Base-by-base conservation (phyloP, 176 grass and related monocot genomes). In the Oropetium thomaeum region DNA sequence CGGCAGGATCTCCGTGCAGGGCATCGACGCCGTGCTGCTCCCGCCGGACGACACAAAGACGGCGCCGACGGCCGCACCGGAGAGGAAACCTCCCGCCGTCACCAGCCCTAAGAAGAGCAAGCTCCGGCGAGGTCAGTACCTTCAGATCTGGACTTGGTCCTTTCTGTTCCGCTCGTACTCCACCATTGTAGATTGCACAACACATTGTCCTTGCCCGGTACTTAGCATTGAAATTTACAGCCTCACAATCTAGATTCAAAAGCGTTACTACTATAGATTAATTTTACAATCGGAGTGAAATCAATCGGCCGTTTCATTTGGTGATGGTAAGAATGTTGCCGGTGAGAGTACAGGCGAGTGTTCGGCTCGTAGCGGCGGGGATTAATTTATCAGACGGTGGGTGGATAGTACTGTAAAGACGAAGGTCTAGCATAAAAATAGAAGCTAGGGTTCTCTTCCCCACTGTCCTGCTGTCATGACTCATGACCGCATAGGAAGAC, bases 1-100 rank as follows among this genome's bases (percentile, higher is more conserved):
- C 38, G 94, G 94, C 0, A 84, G 94, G 83, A 93, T 97, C 86
- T 93, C 94, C 0, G 94, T 97, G 39, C 94, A 97, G 83, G 94
- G 94, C 57, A 93, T 97, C 10, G 94, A 97, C 71, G 88, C 90
- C n/a, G 94, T 97, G 58, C 90, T 97, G n/a, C 82, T 97, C 8
- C 78, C 86, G 10, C 69, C 79, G 14, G 88, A 87, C 4, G 90
- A 97, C 42, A 81, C 49, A 4, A 62, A 87, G 14, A 19, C 66
- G 3, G 37, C 85, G 11, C 40, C 83, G 9, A 43, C 65, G 2
- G 31, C 83, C 19, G 81, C 81, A 1, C 73, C 86, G 0, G 30
- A 32, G 8, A 86, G 80, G 73, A 97, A 89, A 73, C 76, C 90
- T 3, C 80, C 88, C 2, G 53, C 82, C 7, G 74, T 85, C 82